Percentiles rank a stretch among this genome's conserved stretches.
Conservation (phyloP, 2,329 filamentous ascomycete genomes). For the Nothophoma quercina region DNA sequence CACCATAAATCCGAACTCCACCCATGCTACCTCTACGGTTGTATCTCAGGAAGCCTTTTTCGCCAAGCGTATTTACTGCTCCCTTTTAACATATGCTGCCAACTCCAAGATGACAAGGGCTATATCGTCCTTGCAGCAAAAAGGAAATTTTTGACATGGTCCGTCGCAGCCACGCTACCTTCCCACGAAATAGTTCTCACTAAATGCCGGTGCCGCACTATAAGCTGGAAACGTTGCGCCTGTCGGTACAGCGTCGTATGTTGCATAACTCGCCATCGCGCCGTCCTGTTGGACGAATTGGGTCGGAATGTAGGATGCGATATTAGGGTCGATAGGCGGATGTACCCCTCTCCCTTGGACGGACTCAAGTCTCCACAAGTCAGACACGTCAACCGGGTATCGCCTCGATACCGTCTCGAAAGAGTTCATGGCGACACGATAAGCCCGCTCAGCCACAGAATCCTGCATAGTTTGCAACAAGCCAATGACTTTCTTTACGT, state of each 20-base stretch:
- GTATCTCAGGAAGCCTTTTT: background rate
- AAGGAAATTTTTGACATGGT: too few species aligned
- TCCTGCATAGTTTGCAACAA: conserved; percentile 48
- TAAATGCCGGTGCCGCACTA: conserved; percentile 1
- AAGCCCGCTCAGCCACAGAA: conserved; percentile 35
- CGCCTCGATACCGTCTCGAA: conserved; percentile 28
- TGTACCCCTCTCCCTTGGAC: background rate
- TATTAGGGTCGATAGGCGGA: background rate
- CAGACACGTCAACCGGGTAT: conserved; percentile 21
- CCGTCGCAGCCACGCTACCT: background rate
- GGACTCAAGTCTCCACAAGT: conserved; percentile 16
- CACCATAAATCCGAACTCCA: background rate
- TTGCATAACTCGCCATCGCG: conserved; percentile 1
- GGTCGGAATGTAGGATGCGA: background rate
- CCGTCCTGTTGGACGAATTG: background rate
- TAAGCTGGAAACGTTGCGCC: conserved; percentile 1
- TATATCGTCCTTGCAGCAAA: background rate
- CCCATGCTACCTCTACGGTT: background rate
- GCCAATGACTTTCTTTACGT: conserved; percentile 40
- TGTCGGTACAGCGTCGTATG: conserved; percentile 6
- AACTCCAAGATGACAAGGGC: background rate
- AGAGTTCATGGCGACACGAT: conserved; percentile 26
- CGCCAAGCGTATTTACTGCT: background rate
- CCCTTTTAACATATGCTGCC: background rate
- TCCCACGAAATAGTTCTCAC: conserved; percentile 8